These are phyloP conservation scores for Starmerella floris DNA, from an alignment of 805 yeast genomes.

Conservation along the genomic window DNA sequence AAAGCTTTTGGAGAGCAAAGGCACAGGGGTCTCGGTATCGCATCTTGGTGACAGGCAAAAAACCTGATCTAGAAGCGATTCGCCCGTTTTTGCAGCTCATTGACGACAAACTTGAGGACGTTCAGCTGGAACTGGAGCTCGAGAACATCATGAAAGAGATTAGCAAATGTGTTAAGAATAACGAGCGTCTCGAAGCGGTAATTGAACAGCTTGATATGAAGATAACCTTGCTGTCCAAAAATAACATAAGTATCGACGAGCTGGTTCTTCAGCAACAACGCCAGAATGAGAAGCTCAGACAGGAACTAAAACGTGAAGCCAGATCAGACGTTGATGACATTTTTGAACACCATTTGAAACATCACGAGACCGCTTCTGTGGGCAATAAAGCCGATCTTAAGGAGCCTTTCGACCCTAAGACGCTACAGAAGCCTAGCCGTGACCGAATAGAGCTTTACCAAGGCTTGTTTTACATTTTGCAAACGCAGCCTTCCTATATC, in stretches of 20 bases:
- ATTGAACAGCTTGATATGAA: slow-evolving; percentile 68
- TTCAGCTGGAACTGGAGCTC: slow-evolving; percentile 57
- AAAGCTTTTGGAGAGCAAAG: slow-evolving; percentile 55
- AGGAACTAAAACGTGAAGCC: slow-evolving; percentile 6
- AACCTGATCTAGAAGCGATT: slow-evolving; percentile 69
- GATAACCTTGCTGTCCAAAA: slow-evolving; percentile 61
- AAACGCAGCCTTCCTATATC: slow-evolving; percentile 68
- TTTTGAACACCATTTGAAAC: neutral
- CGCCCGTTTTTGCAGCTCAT: slow-evolving; percentile 63
- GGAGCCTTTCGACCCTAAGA: slow-evolving; percentile 27
- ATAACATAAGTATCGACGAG: slow-evolving; percentile 67
- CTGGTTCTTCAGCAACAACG: slow-evolving; percentile 26
- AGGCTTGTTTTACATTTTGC: slow-evolving; percentile 66
- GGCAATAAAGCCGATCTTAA: neutral
- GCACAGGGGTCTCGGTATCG: slow-evolving; percentile 61
- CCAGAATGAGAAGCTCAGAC: slow-evolving; percentile 10
- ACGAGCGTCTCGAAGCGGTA: slow-evolving; percentile 58
- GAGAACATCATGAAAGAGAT: slow-evolving; percentile 57
- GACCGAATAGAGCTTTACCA: slow-evolving; percentile 55
- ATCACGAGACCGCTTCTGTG: neutral
- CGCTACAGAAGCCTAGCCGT: slow-evolving; percentile 30
- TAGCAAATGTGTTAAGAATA: slow-evolving; percentile 51
- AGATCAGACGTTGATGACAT: neutral
- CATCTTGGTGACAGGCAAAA: slow-evolving; percentile 50
- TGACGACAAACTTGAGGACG: slow-evolving; percentile 59